These are phyloP conservation scores for Cyclotella distinguenda DNA, from an alignment of 108 stramenopile genomes.

Conservation along the genomic window DNA sequence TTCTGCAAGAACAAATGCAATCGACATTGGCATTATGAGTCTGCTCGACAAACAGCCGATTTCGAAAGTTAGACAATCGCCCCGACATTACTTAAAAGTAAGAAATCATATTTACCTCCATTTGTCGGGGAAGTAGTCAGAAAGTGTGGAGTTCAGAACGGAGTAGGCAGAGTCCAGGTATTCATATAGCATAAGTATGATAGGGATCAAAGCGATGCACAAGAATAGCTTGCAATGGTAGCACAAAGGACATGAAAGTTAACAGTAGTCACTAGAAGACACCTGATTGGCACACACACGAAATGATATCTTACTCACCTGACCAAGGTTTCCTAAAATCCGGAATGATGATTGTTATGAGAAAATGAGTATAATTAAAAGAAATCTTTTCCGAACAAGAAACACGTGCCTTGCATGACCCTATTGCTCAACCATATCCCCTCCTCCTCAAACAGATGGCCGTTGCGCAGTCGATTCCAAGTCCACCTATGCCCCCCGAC, in stretches of 20 bases:
- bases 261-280: not conserved
- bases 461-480: constrained; percentile 29
- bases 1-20: constrained; percentile 17
- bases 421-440: constrained; percentile 41
- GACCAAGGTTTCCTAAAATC: constrained; percentile 11
- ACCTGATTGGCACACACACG: not conserved
- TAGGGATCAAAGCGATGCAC: constrained; percentile 2
- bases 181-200: not conserved
- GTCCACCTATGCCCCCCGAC: constrained; percentile 45
- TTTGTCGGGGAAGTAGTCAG: not conserved
- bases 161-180: not conserved
- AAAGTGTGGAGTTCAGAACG: not conserved
- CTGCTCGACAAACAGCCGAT: not conserved
- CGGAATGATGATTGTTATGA: constrained; percentile 1
- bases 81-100: not conserved
- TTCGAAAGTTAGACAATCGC: not conserved
- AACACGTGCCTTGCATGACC: constrained; percentile 18
- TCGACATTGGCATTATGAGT: not conserved
- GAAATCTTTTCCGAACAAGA: too few relatives aligned
- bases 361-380: not conserved
- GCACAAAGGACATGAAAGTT: not conserved
- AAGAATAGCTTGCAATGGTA: constrained; percentile 1
- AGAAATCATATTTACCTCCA: constrained; percentile 17
- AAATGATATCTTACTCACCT: constrained; percentile 4
- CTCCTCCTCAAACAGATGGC: constrained; percentile 34